Evolutionary conservation across 2,329 filamentous ascomycete species (phyloP).

Genomic region (Colletotrichum sp.): DNA sequence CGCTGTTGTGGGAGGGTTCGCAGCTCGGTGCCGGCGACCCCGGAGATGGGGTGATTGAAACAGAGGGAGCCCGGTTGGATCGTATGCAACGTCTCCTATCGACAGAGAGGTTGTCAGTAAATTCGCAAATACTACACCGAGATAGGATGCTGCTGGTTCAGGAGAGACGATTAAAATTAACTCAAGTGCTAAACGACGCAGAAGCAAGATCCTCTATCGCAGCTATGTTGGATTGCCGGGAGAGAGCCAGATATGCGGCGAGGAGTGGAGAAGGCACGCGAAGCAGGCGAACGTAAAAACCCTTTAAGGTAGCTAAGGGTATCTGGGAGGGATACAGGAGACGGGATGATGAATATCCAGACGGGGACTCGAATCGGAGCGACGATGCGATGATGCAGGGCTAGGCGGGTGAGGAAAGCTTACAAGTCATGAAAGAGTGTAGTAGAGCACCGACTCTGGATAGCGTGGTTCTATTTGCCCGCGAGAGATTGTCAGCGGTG

Average conservation of each 20-base stretch:
- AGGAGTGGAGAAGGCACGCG: background rate
- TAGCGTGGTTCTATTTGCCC: background rate
- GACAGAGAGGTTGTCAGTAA: background rate
- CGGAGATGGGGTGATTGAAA: background rate
- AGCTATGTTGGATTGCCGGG: background rate
- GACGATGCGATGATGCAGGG: background rate
- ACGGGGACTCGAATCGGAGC: background rate
- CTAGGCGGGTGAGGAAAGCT: background rate
- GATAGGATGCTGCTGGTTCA: background rate
- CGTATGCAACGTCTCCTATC: background rate
- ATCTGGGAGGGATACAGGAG: background rate
- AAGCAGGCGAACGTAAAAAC: background rate
- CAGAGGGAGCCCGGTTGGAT: background rate
- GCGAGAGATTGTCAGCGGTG: background rate
- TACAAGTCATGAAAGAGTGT: background rate
- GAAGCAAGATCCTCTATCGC: background rate
- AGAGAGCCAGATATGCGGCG: background rate
- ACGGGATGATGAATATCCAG: background rate
- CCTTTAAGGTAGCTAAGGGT: background rate
- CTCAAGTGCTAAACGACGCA: background rate
- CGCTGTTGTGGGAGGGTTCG: background rate
- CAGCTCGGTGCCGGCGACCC: slow-evolving; percentile 2
- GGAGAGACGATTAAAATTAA: background rate
- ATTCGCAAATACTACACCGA: too few species aligned
- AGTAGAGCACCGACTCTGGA: background rate